A percentile compares a stretch with the other conserved stretches of the same genome.
These are phyloP conservation scores for Adenanthera pavonina DNA, from an alignment of 306 rosid species.

Conservation along the genomic window DNA sequence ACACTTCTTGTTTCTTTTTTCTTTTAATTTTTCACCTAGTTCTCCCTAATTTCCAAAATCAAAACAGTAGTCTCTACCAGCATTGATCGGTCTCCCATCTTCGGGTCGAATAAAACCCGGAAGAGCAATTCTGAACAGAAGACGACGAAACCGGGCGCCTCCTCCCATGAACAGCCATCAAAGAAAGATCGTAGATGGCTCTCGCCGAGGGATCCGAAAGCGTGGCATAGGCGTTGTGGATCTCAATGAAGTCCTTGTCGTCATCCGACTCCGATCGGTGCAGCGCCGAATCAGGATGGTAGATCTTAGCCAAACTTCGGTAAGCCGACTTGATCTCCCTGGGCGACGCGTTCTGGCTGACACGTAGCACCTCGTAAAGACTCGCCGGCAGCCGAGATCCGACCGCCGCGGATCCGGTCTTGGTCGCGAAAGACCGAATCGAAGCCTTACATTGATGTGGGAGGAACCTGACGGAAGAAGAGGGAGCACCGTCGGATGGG, in stretches of 20 bases:
- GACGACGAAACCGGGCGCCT: slow-evolving; percentile 27
- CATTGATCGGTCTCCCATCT: slow-evolving; percentile 98
- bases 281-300: slow-evolving; percentile 71
- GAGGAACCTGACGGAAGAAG: neutral
- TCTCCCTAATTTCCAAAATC: neutral
- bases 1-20: neutral
- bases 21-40: neutral
- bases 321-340: slow-evolving; percentile 52
- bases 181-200: slow-evolving; percentile 63
- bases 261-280: slow-evolving; percentile 43
- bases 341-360: slow-evolving; percentile 42
- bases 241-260: slow-evolving; percentile 68
- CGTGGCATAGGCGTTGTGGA: slow-evolving; percentile 79
- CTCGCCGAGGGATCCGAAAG: slow-evolving; percentile 86
- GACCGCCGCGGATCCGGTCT: neutral
- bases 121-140: slow-evolving; percentile 1
- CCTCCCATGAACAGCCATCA: slow-evolving; percentile 40
- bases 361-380: slow-evolving; percentile 48
- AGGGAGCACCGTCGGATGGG: neutral
- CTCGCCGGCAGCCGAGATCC: slow-evolving; percentile 30
- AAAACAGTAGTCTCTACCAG: slow-evolving; percentile 60
- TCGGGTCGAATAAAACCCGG: slow-evolving; percentile 61
- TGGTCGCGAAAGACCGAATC: slow-evolving; percentile 15
- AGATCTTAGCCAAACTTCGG: slow-evolving; percentile 51
- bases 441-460: neutral